A percentile compares a stretch with the other conserved stretches of the same genome.
phyloP scores from a whole-genome alignment of 257 asterid genomes.

The Solanum peruvianum region DNA sequence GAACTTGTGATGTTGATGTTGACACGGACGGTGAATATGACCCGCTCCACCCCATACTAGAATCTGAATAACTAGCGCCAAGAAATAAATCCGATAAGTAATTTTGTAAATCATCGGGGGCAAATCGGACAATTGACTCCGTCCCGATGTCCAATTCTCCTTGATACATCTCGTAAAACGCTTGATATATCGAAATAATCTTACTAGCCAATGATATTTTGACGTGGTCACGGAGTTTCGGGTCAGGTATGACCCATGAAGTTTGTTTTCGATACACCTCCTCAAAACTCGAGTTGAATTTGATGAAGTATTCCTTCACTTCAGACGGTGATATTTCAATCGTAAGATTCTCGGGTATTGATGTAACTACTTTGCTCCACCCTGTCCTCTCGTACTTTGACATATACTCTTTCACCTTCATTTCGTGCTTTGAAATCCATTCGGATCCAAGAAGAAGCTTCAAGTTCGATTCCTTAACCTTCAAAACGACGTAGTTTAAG shows the following conservation, averaged over 20 bases:
- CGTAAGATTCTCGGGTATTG: conserved; percentile 37
- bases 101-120: conserved; percentile 69
- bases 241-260: conserved; percentile 63
- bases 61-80: not conserved
- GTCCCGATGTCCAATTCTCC: not conserved
- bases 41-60: conserved; percentile 9
- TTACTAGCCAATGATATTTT: conserved; percentile 22
- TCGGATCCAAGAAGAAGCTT: conserved; percentile 49
- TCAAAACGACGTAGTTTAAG: conserved; percentile 58
- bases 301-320: conserved; percentile 16
- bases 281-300: conserved; percentile 36
- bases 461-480: conserved; percentile 46
- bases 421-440: conserved; percentile 42
- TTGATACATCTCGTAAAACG: conserved; percentile 20
- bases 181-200: conserved; percentile 27
- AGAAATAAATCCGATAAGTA: conserved; percentile 54
- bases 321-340: conserved; percentile 16
- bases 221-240: conserved; percentile 25
- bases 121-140: conserved; percentile 44
- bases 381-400: conserved; percentile 40
- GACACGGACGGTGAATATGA: not conserved
- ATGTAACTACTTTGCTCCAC: conserved; percentile 33
- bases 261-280: conserved; percentile 31
- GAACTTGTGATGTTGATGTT: not conserved
- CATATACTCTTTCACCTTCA: conserved; percentile 36